Base-by-base conservation (phyloP, 2,329 filamentous ascomycete genomes). In the Hypoxylon sp. region DNA sequence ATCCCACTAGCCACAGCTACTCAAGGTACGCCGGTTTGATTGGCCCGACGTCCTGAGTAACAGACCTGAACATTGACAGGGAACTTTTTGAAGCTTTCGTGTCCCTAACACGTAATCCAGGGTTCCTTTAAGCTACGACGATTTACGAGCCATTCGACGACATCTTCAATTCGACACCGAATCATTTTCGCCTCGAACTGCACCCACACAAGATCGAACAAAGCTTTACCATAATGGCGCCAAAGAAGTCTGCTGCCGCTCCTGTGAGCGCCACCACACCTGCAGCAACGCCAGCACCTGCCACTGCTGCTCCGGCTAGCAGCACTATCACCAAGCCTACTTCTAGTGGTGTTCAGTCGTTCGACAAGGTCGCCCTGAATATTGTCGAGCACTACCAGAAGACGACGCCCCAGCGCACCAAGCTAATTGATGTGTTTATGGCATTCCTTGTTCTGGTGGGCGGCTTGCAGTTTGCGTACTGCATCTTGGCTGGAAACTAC, bases 401-500 rank as follows among this genome's bases (percentile, higher is more conserved):
- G 70, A 85, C 88, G 71, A 99, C 95, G 46, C 89, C 94, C 48
- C 94, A 97, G 84, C 89, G 94, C 67, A 94, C 91, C 49, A 95
- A 97, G 85, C 86, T 99, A 65, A 86, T 98, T 66, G 95, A 99
- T 78, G 86, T 87, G 34, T 99, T 99, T 78, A 89, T 99, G 87
- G 87, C 80, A 3, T 99, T 97, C 78, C 82, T 99, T 62, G 88
- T 95, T 20, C 84, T 89, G 1, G 92, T 97, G 4, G 95, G 93
- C 52, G 92, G 82, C n/a, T 78, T 98, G 73, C 95, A 99, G 80
- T 98, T 99, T 78, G 77, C 91, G 63, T 99, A 99, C 80, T 97
- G 94, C 77, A 83, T 97, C 58, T 75, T 98, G 71, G 93, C 89
- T 56, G 95, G 95, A 69, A 98, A 97, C 80, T 99, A 94, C 75